Percentiles rank a stretch among this genome's conserved stretches.
These are phyloP conservation scores for Ogataea ganodermae DNA, from an alignment of 805 yeast species.

Conservation along the genomic window DNA sequence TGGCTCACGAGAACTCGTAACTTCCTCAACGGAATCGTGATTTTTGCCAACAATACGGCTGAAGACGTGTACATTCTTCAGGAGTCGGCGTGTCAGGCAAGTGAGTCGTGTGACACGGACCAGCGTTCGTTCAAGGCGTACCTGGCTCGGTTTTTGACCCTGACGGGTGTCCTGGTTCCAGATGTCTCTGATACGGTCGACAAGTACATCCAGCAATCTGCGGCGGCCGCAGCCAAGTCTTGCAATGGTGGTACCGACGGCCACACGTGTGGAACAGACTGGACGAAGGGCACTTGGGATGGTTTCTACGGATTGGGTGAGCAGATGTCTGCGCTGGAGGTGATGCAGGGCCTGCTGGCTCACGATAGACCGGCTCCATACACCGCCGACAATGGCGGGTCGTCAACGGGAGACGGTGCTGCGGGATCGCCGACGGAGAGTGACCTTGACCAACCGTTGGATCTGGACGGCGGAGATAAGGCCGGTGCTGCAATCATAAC, in stretches of 20 bases:
- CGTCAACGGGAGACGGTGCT: constrained; percentile 53
- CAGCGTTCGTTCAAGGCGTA: constrained; percentile 93
- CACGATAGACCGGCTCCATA: constrained; percentile 55
- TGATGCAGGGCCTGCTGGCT: constrained; percentile 48
- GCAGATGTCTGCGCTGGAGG: constrained; percentile 72
- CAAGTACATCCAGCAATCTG: constrained; percentile 46
- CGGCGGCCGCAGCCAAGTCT: constrained; percentile 71
- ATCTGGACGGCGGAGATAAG: constrained; percentile 47
- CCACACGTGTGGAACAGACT: constrained; percentile 79
- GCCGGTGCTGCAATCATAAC: constrained; percentile 77
- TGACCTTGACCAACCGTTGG: constrained; percentile 41
- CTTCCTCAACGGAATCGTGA: constrained; percentile 54
- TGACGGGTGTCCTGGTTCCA: constrained; percentile 74
- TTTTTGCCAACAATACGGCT: constrained; percentile 52
- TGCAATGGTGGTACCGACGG: constrained; percentile 87
- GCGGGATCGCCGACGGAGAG: constrained; percentile 59
- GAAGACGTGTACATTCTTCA: constrained; percentile 49
- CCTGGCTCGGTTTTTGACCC: constrained; percentile 70
- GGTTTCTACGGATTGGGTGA: constrained; percentile 77
- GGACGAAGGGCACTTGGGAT: constrained; percentile 67
- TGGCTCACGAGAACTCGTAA: constrained; percentile 68
- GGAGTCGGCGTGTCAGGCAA: constrained; percentile 82
- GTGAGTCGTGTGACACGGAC: constrained; percentile 71
- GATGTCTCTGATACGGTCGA: constrained; percentile 42
- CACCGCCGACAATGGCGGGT: constrained; percentile 65